Conservation (phyloP, 2,329 filamentous ascomycete species). For the Colletotrichum tamarilloi region DNA sequence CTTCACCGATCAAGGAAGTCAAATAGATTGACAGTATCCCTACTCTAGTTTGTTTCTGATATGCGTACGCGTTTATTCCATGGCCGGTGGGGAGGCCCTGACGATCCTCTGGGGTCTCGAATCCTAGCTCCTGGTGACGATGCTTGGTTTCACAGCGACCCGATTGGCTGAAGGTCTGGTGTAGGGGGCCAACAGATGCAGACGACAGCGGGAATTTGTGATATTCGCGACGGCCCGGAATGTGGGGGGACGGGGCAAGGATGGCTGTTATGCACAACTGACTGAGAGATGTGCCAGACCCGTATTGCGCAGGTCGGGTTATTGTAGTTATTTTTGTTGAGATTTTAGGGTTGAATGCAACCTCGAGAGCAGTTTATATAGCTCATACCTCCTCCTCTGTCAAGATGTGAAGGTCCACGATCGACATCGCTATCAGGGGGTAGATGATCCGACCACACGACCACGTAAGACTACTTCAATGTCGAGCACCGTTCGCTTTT, state of each 20-base stretch:
- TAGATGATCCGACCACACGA: no score
- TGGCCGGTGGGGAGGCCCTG: slow-evolving; percentile 6
- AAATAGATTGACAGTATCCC: background rate
- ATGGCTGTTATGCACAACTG: background rate
- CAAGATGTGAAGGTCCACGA: background rate
- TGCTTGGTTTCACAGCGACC: no score
- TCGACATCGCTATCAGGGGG: background rate
- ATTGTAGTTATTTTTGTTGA: background rate
- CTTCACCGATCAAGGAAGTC: background rate
- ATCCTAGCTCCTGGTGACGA: background rate
- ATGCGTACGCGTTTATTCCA: slow-evolving; percentile 1
- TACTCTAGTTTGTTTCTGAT: background rate
- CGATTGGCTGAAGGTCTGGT: no score
- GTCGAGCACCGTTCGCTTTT: no score
- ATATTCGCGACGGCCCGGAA: background rate
- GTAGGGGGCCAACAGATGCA: no score
- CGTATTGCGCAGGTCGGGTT: no score
- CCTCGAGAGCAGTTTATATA: background rate
- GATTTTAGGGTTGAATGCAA: background rate
- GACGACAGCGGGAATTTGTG: no score
- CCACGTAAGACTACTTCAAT: no score
- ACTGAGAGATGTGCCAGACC: no score
- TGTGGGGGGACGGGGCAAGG: background rate
- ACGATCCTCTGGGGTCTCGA: background rate
- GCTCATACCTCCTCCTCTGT: background rate